Conservation (phyloP, 192 early-diverging fungal genomes). For the Cladochytrium replicatum region DNA sequence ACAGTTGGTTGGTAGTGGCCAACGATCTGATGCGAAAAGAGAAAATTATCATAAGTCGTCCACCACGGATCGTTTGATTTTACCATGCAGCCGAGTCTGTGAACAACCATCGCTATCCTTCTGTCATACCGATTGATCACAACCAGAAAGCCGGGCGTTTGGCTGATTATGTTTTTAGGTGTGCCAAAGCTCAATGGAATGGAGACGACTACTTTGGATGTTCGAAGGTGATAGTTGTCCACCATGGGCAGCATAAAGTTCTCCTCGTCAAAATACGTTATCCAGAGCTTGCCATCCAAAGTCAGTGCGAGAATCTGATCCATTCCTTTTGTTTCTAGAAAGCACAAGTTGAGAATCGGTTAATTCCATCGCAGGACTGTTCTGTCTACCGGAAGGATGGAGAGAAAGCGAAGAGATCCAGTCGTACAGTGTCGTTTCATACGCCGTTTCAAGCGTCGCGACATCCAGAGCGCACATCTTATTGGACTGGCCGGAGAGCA, state of each 20-base stretch:
- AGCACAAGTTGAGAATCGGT: not conserved
- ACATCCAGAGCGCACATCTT: constrained; percentile 18
- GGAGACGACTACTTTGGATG: not conserved
- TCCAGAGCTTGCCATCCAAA: constrained; percentile 4
- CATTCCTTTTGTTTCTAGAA: constrained; percentile 13
- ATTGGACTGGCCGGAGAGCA: constrained; percentile 17
- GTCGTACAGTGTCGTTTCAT: not conserved
- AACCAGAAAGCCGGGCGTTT: not conserved
- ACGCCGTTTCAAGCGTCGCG: constrained; percentile 18
- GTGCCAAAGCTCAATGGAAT: not conserved
- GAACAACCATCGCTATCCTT: constrained; percentile 1
- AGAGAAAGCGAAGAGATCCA: constrained; percentile 22
- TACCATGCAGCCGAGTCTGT: not conserved
- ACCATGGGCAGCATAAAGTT: not conserved
- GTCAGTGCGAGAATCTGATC: constrained; percentile 10
- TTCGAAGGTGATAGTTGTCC: not conserved
- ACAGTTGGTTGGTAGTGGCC: constrained; percentile 6
- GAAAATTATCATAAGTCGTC: not conserved
- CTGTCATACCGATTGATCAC: constrained; percentile 20
- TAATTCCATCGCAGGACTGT: not conserved
- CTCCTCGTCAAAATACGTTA: constrained; percentile 8
- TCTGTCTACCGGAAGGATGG: constrained; percentile 18
- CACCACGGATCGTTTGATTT: not conserved
- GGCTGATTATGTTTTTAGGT: not conserved
- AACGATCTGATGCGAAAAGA: not conserved